phyloP scores from a whole-genome alignment of 2,329 filamentous ascomycete genomes.

The Clonostachys solani region DNA sequence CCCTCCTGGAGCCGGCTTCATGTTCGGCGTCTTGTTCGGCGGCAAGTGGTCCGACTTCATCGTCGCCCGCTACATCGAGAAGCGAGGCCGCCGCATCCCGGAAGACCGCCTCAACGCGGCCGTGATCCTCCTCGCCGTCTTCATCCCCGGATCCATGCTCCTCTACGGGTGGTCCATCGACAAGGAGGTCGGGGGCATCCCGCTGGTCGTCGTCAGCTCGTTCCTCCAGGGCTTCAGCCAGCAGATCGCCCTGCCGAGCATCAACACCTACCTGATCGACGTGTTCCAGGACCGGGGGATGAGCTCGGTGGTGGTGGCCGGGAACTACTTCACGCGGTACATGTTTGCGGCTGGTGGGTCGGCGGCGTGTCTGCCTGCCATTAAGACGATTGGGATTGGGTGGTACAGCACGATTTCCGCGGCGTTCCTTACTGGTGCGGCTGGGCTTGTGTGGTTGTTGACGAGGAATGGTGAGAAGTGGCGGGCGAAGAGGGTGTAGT shows the following conservation, averaged over 20 bases:
- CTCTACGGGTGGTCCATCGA: slow-evolving; percentile 47
- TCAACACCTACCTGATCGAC: slow-evolving; percentile 72
- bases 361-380: slow-evolving; percentile 64
- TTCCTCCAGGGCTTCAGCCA: slow-evolving; percentile 68
- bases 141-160: slow-evolving; percentile 55
- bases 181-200: slow-evolving; percentile 37
- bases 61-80: slow-evolving; percentile 40
- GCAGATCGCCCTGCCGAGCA: slow-evolving; percentile 64
- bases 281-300: slow-evolving; percentile 56
- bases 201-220: slow-evolving; percentile 62
- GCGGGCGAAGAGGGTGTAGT: slow-evolving; percentile 1
- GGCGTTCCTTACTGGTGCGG: slow-evolving; percentile 8
- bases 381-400: slow-evolving; percentile 67
- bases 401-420: slow-evolving; percentile 62
- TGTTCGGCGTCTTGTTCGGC: slow-evolving; percentile 62
- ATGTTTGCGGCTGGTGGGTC: slow-evolving; percentile 65
- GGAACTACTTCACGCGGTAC: slow-evolving; percentile 73
- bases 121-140: slow-evolving; percentile 44
- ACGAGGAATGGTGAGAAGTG: slow-evolving; percentile 8
- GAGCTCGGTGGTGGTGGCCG: slow-evolving; percentile 66
- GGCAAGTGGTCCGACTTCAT: slow-evolving; percentile 63
- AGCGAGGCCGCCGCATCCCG: slow-evolving; percentile 52
- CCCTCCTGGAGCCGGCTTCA: slow-evolving; percentile 62
- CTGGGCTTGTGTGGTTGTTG: slow-evolving; percentile 8
- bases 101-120: slow-evolving; percentile 61